Base-by-base conservation (phyloP, 116 monocot genomes). In the Papilionanthe hybrid region DNA sequence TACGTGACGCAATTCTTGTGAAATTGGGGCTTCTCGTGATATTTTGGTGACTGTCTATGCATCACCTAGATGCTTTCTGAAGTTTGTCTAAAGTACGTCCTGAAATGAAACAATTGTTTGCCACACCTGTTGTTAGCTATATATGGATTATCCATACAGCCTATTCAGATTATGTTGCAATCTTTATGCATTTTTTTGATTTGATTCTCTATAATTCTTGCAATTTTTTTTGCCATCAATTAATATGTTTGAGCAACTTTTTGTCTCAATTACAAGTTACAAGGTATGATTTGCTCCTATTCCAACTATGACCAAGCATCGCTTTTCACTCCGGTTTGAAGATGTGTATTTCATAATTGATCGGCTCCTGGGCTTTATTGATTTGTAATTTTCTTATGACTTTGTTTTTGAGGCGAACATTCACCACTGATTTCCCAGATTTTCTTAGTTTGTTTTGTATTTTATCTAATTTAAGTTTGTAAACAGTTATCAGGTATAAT, bases 371-470 rank as follows among this genome's bases (percentile, higher is more conserved):
- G 12, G 27, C 27, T 65, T 25, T 22, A 25, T 65, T 65, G 65
- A 27, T 65, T 23, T 63, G 8, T 63, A 25, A 6, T 25, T 65
- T 65, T 69, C 32, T 32, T 15, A 13, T 69, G 17, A 30, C 5
- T 0, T 29, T 37, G 3, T 5, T 37, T 30, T 25, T 30, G 69
- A 69, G 60, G 53, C 12, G 4, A 15, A 65, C 15, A 5, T 12
- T 69, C 30, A 32, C 37, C 69, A 69, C 5, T 69, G 69, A 69
- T 30, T 6, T 12, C 32, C 28, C 18, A 25, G 19, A 43, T 75
- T 74, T 80, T 45, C 12, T 58, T 28, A 57, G 20, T 57, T 56
- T 58, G 18, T 80, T 72, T 20, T 55, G 47, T 37, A 72, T 22
- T 47, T 50, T 53, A 15, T 23, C 2, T 47, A 65, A 65, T 37